Evolutionary conservation across 2,329 filamentous ascomycete genomes (phyloP).

Genomic region (Acrodontium crateriforme): DNA sequence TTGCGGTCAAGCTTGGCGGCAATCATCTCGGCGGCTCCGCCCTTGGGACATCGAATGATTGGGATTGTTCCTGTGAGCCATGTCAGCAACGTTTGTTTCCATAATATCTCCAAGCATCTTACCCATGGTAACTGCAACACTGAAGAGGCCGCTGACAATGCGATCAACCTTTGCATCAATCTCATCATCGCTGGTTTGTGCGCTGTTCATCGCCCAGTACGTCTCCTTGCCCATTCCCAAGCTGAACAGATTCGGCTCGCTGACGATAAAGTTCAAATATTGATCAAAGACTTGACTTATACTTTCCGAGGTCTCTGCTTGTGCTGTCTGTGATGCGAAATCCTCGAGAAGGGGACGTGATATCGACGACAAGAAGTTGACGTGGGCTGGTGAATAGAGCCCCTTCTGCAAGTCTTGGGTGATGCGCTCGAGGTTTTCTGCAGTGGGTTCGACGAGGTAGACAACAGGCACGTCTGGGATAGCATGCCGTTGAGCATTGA

Average conservation of each 20-base stretch:
- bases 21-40: slow-evolving; percentile 85
- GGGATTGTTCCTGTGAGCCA: slow-evolving; percentile 60
- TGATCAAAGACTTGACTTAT: slow-evolving; percentile 92
- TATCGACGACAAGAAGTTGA: slow-evolving; percentile 94
- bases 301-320: slow-evolving; percentile 71
- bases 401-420: slow-evolving; percentile 74
- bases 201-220: slow-evolving; percentile 94
- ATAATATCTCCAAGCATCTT: slow-evolving; percentile 20
- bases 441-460: slow-evolving; percentile 84
- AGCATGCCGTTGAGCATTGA: slow-evolving; percentile 66
- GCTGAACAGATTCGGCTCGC: slow-evolving; percentile 89
- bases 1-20: slow-evolving; percentile 89
- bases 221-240: slow-evolving; percentile 85
- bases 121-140: slow-evolving; percentile 97
- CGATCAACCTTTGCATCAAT: slow-evolving; percentile 77
- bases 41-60: slow-evolving; percentile 87
- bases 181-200: slow-evolving; percentile 76
- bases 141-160: slow-evolving; percentile 93
- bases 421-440: slow-evolving; percentile 67
- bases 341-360: slow-evolving; percentile 84
- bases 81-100: slow-evolving; percentile 13
- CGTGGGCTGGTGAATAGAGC: slow-evolving; percentile 83
- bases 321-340: slow-evolving; percentile 77
- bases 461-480: slow-evolving; percentile 95
- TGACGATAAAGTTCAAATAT: slow-evolving; percentile 93